These are phyloP conservation scores for Priceomyces haplophilus DNA, from an alignment of 805 yeast genomes.

Conservation along the genomic window DNA sequence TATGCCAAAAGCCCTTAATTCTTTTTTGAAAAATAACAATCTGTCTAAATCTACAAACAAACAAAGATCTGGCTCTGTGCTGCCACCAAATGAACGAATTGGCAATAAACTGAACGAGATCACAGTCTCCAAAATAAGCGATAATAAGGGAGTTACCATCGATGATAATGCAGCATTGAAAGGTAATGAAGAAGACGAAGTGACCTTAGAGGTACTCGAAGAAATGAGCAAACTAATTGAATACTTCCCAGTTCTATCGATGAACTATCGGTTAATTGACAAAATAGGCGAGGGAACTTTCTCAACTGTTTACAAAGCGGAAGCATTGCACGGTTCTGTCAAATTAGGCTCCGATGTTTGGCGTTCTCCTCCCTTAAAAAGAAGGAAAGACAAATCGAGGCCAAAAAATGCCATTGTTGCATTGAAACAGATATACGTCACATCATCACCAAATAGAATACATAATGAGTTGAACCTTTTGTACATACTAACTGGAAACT, in stretches of 20 bases:
- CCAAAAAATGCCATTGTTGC: constrained; percentile 63
- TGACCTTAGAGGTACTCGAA: constrained; percentile 50
- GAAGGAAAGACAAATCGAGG: constrained; percentile 17
- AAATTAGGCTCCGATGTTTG: constrained; percentile 39
- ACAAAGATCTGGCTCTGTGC: neutral
- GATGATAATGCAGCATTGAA: constrained; percentile 5
- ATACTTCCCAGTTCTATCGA: constrained; percentile 52
- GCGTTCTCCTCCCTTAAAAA: constrained; percentile 45
- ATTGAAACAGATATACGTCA: constrained; percentile 87
- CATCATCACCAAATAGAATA: constrained; percentile 90
- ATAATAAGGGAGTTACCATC: too few relatives aligned
- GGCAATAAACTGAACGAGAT: neutral
- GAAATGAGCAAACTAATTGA: constrained; percentile 55
- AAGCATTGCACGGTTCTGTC: constrained; percentile 45
- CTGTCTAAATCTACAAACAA: constrained; percentile 10
- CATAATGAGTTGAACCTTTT: constrained; percentile 81
- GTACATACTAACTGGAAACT: constrained; percentile 62
- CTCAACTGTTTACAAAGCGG: constrained; percentile 60
- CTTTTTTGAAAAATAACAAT: constrained; percentile 18
- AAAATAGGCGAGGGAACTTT: constrained; percentile 70
- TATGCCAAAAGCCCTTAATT: neutral
- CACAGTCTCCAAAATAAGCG: neutral
- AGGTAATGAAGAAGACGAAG: constrained; percentile 42
- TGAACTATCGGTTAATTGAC: constrained; percentile 49
- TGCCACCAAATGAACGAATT: constrained; percentile 1